Percentiles rank a stretch among this genome's conserved stretches.
These are phyloP conservation scores for Cyberlindnera maritima DNA, from an alignment of 805 yeast species.

Conservation along the genomic window DNA sequence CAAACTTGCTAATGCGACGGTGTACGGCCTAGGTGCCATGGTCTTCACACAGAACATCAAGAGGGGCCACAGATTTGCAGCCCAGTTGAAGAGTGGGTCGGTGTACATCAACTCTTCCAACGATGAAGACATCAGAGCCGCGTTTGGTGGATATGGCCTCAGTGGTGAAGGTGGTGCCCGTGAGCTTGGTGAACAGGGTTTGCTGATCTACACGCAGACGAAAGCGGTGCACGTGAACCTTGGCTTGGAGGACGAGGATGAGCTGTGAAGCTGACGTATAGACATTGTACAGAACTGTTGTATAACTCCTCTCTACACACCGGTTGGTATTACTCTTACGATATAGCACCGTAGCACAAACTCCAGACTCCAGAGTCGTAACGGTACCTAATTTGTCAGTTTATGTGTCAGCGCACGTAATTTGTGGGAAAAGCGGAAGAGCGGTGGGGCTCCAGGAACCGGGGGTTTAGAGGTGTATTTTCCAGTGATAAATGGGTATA, in stretches of 20 bases:
- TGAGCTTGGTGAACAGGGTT: slow-evolving; percentile 74
- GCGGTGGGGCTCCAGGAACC: background rate
- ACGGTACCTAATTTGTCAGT: background rate
- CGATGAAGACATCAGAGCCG: slow-evolving; percentile 61
- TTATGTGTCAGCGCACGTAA: background rate
- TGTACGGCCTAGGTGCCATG: slow-evolving; percentile 81
- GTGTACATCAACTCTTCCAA: slow-evolving; percentile 71
- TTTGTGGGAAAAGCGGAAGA: slow-evolving; percentile 1
- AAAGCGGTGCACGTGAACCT: slow-evolving; percentile 76
- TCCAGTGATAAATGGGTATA: too few relatives aligned
- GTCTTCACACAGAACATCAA: slow-evolving; percentile 65
- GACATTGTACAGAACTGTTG: too few relatives aligned
- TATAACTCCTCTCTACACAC: too few relatives aligned
- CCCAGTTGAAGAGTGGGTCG: slow-evolving; percentile 60
- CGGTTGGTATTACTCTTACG: too few relatives aligned
- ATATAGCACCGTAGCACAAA: background rate
- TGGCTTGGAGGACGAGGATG: slow-evolving; percentile 33
- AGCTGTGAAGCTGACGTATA: background rate
- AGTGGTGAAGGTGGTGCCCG: slow-evolving; percentile 68
- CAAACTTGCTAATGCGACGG: slow-evolving; percentile 64
- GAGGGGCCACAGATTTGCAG: slow-evolving; percentile 62
- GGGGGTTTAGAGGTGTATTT: too few relatives aligned
- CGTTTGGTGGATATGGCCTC: slow-evolving; percentile 79
- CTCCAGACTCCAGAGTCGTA: background rate
- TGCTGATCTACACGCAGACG: slow-evolving; percentile 66